Conservation (phyloP, 2,329 filamentous ascomycete species). For the Cryphonectria radicalis region DNA sequence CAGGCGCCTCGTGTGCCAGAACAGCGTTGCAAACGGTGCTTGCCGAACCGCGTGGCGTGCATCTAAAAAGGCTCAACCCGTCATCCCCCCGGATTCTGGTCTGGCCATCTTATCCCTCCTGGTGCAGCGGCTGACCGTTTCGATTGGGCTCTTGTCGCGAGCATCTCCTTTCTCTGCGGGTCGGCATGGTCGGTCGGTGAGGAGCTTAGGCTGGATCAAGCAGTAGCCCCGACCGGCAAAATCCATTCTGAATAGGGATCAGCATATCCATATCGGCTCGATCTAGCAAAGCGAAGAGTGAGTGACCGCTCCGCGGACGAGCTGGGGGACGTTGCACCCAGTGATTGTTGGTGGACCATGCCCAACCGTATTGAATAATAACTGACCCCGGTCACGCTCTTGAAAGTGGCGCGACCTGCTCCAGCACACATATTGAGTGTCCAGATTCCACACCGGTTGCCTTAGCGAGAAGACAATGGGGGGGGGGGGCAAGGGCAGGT, state of each 20-base stretch:
- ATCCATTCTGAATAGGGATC: conserved; percentile 43
- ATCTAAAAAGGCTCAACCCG: conserved; percentile 22
- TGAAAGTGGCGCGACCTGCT: conserved; percentile 14
- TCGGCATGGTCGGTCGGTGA: conserved; percentile 26
- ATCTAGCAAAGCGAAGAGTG: conserved; percentile 40
- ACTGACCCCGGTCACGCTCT: conserved; percentile 16
- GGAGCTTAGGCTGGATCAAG: conserved; percentile 42
- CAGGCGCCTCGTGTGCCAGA: conserved; percentile 16
- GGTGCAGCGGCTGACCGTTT: conserved; percentile 19
- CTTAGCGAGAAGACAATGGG: conserved; percentile 1
- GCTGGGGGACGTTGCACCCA: conserved; percentile 26
- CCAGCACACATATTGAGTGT: not conserved
- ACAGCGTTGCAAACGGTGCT: conserved; percentile 33
- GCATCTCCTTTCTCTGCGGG: conserved; percentile 29
- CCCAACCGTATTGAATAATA: conserved; percentile 15
- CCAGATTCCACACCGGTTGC: not conserved
- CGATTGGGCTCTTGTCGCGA: conserved; percentile 28
- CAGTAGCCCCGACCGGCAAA: conserved; percentile 42
- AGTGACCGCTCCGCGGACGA: conserved; percentile 30
- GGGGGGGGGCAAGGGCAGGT: not conserved
- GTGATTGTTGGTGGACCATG: conserved; percentile 20
- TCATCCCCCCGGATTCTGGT: conserved; percentile 18
- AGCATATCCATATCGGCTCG: conserved; percentile 39
- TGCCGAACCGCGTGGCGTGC: conserved; percentile 33
- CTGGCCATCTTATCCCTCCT: conserved; percentile 24